These are phyloP conservation scores for Coemansia sp. DNA, from an alignment of 192 early-diverging fungal species.

Conservation along the genomic window DNA sequence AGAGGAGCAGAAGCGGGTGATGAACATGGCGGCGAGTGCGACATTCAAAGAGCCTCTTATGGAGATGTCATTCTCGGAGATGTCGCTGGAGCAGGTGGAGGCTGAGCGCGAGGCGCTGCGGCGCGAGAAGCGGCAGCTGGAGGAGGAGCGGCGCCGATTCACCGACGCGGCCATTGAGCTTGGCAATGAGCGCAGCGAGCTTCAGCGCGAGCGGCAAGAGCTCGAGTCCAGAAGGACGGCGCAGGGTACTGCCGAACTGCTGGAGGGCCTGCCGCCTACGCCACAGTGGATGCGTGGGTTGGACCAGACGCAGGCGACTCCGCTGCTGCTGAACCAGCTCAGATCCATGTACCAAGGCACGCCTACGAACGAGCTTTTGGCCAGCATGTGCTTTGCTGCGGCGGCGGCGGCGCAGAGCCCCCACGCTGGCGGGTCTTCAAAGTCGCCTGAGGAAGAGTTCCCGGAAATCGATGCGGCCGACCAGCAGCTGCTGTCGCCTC, in stretches of 20 bases:
- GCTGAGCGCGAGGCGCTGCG: conserved; percentile 52
- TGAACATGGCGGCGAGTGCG: conserved; percentile 28
- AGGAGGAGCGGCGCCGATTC: conserved; percentile 66
- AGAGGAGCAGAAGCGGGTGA: conserved; percentile 40
- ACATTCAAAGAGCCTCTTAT: neutral
- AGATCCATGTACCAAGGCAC: conserved; percentile 32
- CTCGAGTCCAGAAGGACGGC: conserved; percentile 20
- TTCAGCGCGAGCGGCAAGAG: conserved; percentile 43
- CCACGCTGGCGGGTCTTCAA: neutral
- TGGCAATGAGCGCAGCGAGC: conserved; percentile 64
- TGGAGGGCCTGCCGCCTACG: conserved; percentile 42
- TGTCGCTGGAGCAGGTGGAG: conserved; percentile 51
- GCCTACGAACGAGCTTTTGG: conserved; percentile 41
- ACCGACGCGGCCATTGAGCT: conserved; percentile 73
- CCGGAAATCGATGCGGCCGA: conserved; percentile 14
- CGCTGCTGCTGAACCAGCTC: conserved; percentile 38
- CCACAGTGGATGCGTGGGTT: conserved; percentile 52
- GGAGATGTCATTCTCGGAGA: conserved; percentile 55
- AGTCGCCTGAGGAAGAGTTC: conserved; percentile 24
- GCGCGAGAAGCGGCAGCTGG: conserved; percentile 59
- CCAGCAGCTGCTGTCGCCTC: neutral
- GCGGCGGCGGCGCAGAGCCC: neutral
- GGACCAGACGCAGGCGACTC: conserved; percentile 41
- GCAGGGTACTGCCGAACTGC: conserved; percentile 24
- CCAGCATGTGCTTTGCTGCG: conserved; percentile 29